Evolutionary conservation across 768 basidiomycete species (phyloP), one percentile per base, ranked within the genome.

Genomic region (Mycena galopus): DNA sequence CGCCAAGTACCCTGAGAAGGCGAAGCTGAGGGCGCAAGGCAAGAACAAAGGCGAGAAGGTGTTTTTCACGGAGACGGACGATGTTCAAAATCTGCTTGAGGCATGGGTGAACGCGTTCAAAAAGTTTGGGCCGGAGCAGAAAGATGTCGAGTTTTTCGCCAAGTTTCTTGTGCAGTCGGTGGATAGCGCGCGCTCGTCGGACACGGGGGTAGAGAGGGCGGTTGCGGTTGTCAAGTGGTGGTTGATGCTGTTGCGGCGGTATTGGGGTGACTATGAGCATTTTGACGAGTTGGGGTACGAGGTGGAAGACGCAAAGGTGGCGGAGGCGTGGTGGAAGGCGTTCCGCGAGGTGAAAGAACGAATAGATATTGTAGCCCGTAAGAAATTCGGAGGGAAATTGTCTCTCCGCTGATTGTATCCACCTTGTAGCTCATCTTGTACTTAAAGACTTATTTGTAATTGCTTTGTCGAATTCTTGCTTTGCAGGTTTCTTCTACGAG

Each of bases 171-270:
- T 93, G 59, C 88, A 89, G 73, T 91, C 89, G 67, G 89, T 93
- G 39, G 90, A 92, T 77, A 83, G 86, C n/a, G 77, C 78, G 23
- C 78, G 79, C 61, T 89, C 88, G 55, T 82, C 88, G 7, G 93
- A 94, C 78, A 82, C 80, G 30, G 87, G 94, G 0, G 81, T 95
- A 47, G 92, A 93, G 81, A 88, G 88, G 71, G 93, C 91, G 63
- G 81, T 93, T 16, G 88, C 88, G 29, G 88, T 94, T 21, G 85
- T 95, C 86, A 91, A 88, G 77, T 97, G 93, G 94, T 96, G 95
- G 96, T 80, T 90, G 73, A 86, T 92, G 35, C 78, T 96, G 30
- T 79, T 95, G 75, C 83, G 92, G 75, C 83, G 91, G 71, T 81
- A 88, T 77, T 96, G 92, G 88, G 88, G 85, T 14, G 81, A 84